A percentile compares a stretch with the other conserved stretches of the same genome.
Evolutionary conservation across 1,284 basidiomycete genomes (phyloP).

Genomic region (Baeospora myosura): DNA sequence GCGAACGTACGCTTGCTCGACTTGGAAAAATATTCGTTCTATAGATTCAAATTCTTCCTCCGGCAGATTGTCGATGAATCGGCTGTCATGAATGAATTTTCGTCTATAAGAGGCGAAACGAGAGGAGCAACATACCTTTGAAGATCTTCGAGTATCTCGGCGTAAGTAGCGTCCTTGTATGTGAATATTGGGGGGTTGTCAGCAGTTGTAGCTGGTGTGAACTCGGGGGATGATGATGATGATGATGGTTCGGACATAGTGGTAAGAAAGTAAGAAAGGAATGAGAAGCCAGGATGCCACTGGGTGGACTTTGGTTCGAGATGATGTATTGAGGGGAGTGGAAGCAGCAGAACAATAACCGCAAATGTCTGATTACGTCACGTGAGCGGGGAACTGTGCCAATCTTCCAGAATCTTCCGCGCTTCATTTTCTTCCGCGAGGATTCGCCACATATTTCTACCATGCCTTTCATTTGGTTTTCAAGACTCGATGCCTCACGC

Average conservation of each 20-base stretch:
- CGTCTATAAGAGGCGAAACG: conserved; percentile 6
- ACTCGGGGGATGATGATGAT: conserved; percentile 70
- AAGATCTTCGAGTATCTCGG: conserved; percentile 84
- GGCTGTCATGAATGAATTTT: conserved; percentile 36
- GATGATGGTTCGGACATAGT: conserved; percentile 46
- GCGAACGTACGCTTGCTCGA: conserved; percentile 88
- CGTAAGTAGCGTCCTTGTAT: conserved; percentile 59
- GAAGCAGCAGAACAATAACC: neutral
- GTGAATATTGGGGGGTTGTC: conserved; percentile 44
- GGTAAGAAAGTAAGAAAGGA: neutral
- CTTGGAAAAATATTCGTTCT: conserved; percentile 96
- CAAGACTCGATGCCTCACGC: too few relatives aligned
- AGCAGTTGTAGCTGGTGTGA: conserved; percentile 40
- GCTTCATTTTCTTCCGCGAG: too few relatives aligned
- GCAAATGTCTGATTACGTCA: neutral
- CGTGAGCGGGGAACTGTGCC: too few relatives aligned
- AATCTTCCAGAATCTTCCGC: too few relatives aligned
- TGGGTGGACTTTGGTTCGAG: neutral
- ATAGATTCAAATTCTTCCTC: conserved; percentile 87
- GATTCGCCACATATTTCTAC: too few relatives aligned
- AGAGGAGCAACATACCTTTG: conserved; percentile 50
- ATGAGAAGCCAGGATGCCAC: neutral
- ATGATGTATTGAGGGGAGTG: neutral
- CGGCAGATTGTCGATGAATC: conserved; percentile 96
- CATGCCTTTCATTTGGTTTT: too few relatives aligned